A percentile compares a stretch with the other conserved stretches of the same genome.
Evolutionary conservation across 2,329 filamentous ascomycete species (phyloP).

Genomic region (Neofusicoccum ribis): DNA sequence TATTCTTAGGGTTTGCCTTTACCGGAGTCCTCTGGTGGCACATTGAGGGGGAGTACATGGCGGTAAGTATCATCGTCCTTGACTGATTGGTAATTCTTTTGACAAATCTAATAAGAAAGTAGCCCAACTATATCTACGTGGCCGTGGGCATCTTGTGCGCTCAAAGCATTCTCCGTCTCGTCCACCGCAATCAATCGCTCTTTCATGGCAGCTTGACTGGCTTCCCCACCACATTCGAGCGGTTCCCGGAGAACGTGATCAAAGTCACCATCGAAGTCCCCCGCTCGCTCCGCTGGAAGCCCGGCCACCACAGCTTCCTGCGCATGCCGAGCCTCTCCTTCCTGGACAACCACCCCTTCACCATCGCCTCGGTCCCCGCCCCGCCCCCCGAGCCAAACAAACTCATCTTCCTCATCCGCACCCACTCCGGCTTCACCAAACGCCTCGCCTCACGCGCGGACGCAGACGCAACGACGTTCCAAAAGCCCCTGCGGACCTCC

Average conservation of each 20-base stretch:
- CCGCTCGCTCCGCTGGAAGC: slow-evolving; percentile 28
- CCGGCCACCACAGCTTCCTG: slow-evolving; percentile 63
- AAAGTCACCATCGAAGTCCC: slow-evolving; percentile 26
- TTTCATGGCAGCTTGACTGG: slow-evolving; percentile 17
- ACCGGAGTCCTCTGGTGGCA: slow-evolving; percentile 32
- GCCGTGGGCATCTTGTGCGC: slow-evolving; percentile 26
- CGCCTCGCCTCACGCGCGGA: slow-evolving; percentile 15
- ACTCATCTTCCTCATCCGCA: slow-evolving; percentile 28
- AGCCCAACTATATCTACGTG: slow-evolving; percentile 30
- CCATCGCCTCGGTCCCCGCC: slow-evolving; percentile 28
- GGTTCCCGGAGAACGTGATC: slow-evolving; percentile 27
- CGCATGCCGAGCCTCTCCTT: slow-evolving; percentile 27
- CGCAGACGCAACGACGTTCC: neutral
- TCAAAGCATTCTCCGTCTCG: slow-evolving; percentile 24
- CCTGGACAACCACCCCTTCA: slow-evolving; percentile 34
- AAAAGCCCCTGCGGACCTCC: neutral
- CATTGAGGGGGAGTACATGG: slow-evolving; percentile 26
- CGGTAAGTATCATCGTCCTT: neutral
- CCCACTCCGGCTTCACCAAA: slow-evolving; percentile 29
- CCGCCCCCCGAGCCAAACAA: slow-evolving; percentile 1
- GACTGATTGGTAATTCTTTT: no score
- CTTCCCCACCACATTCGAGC: slow-evolving; percentile 25
- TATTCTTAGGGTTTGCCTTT: slow-evolving; percentile 27
- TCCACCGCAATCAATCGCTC: neutral
- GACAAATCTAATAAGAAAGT: no score